These are phyloP conservation scores for Pseudogymnoascus sp. DNA, from an alignment of 2,329 filamentous ascomycete species.

Conservation along the genomic window DNA sequence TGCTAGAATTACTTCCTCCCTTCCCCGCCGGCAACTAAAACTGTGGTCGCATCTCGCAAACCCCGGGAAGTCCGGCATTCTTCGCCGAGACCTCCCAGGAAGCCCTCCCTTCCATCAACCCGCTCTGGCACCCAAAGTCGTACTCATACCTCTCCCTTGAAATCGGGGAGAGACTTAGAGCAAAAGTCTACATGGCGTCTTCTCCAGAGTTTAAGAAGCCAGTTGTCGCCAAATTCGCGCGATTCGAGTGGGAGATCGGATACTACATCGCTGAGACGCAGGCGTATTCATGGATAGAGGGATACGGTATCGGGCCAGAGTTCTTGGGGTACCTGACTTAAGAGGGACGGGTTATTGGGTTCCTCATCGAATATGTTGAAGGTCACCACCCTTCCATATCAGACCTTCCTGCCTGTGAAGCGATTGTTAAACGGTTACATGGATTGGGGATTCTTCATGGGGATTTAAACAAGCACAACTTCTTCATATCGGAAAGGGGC, in stretches of 20 bases:
- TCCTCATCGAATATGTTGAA: constrained; percentile 26
- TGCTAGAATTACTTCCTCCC: constrained; percentile 29
- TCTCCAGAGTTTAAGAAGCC: constrained; percentile 15
- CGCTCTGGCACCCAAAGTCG: constrained; percentile 28
- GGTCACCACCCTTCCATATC: constrained; percentile 22
- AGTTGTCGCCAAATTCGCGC: constrained; percentile 18
- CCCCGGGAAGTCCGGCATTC: constrained; percentile 19
- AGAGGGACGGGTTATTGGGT: constrained; percentile 26
- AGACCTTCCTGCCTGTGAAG: constrained; percentile 26
- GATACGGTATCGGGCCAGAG: constrained; percentile 26
- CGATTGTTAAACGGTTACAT: constrained; percentile 27
- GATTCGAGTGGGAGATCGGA: constrained; percentile 13
- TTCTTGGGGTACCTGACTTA: constrained; percentile 28
- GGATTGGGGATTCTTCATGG: constrained; percentile 29
- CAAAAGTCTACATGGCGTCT: constrained; percentile 15
- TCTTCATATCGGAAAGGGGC: constrained; percentile 25
- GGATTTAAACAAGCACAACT: constrained; percentile 32
- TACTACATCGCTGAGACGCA: constrained; percentile 14
- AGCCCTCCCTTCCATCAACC: constrained; percentile 26
- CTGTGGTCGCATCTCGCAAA: constrained; percentile 27
- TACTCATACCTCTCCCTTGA: constrained; percentile 31
- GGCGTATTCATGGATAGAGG: constrained; percentile 20
- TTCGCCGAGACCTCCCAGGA: constrained; percentile 24
- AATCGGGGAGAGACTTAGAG: constrained; percentile 13
- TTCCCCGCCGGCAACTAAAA: constrained; percentile 36